These are phyloP conservation scores for Capsicum rhomboideum DNA, from an alignment of 257 asterid species.

Conservation along the genomic window DNA sequence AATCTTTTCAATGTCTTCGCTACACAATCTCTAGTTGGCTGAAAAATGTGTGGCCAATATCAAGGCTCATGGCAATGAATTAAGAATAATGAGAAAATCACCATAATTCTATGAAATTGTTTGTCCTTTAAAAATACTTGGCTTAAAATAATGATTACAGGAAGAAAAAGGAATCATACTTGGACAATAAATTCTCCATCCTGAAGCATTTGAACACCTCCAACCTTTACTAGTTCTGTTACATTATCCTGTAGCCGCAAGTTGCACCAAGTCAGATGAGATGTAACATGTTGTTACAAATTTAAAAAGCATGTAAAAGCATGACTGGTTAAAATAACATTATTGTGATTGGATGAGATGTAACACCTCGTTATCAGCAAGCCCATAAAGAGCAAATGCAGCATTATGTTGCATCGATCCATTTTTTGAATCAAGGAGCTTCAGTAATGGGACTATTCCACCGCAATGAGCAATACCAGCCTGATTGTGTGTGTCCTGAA, in stretches of 20 bases:
- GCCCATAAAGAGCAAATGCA: constrained; percentile 99
- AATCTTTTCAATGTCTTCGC: constrained; percentile 95
- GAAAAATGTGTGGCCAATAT: constrained; percentile 10
- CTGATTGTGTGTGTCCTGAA: constrained; percentile 91
- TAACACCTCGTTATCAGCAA: constrained; percentile 93
- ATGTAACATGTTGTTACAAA: neutral
- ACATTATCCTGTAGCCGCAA: constrained; percentile 74
- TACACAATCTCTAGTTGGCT: constrained; percentile 99
- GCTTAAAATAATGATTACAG: neutral
- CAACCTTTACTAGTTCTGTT: constrained; percentile 83
- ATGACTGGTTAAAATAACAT: neutral
- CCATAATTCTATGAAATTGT: neutral
- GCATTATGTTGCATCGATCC: constrained; percentile 96
- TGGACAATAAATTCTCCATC: constrained; percentile 97
- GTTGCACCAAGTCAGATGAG: neutral
- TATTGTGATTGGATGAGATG: neutral
- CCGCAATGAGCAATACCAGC: constrained; percentile 98
- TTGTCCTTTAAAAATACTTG: neutral
- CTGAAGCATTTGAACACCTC: constrained; percentile 95
- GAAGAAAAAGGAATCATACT: constrained; percentile 27
- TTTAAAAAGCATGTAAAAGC: neutral
- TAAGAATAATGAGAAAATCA: neutral
- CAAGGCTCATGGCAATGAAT: neutral
- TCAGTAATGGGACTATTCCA: constrained; percentile 71
- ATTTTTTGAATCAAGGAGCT: constrained; percentile 91